Evolutionary conservation across 1,284 basidiomycete species (phyloP), one percentile per base, ranked within the genome.

Genomic region (Ustilago loliicola): DNA sequence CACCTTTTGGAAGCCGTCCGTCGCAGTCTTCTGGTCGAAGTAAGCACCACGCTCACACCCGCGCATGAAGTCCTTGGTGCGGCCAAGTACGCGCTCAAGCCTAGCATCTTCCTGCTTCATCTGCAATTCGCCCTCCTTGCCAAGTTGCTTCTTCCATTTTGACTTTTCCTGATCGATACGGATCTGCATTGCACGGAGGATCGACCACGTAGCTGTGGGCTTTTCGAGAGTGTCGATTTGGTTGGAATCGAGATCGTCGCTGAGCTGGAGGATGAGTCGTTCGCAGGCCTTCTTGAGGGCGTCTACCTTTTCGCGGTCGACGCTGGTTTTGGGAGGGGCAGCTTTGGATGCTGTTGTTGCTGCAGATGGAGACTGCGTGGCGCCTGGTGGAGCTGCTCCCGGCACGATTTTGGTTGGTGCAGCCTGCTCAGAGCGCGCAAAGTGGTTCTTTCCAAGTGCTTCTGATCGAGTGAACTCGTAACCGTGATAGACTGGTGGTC

Each of bases 161-260:
- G 71, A 66, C 45, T 61, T 77, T 29, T 79, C 75, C 23, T 83
- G 77, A n/a, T 85, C 83, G 29, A 83, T 54, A n/a, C 77, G 83
- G 38, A 85, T 73, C 56, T 77, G 69, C 38, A 68, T 71, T 1
- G 80, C 69, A 2, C 82, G 72, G 23, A 82, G 67, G 25, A 79
- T 50, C 2, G 79, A 79, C 74, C 79, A 84, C 0, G 83, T 77
- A 0, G 74, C 70, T 8, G 76, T 77, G 2, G 84, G 82, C 53
- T 72, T 72, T 61, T 85, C 83, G 17, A 85, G 72, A 0, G 73
- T 73, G 53, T 85, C 80, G 48, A 82, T 72, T 32, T 72, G 63
- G 3, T 80, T 59, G 1, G 74, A 68, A 10, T 80, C 78, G 8
- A 83, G 57, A 17, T 75, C 51, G 21, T 69, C 68, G 23, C 52